Percentiles rank a stretch among this genome's conserved stretches.
These are phyloP conservation scores for Yarrowia porcina DNA, from an alignment of 805 yeast species.

Conservation along the genomic window DNA sequence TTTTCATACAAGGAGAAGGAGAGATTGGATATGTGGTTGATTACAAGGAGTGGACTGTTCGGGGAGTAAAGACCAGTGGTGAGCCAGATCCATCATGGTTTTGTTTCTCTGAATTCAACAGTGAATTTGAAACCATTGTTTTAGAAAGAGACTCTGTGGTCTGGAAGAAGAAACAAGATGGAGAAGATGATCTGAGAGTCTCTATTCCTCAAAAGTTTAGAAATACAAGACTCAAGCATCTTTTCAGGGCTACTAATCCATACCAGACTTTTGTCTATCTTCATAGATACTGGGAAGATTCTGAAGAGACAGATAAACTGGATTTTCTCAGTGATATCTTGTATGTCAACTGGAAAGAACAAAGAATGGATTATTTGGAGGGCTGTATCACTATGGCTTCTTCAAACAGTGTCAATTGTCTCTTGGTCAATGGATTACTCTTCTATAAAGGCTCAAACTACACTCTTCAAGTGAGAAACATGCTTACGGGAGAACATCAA, in stretches of 20 bases:
- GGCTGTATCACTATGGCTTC: background rate
- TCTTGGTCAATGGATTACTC: background rate
- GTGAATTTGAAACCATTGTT: background rate
- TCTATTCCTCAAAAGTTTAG: background rate
- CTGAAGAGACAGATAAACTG: background rate
- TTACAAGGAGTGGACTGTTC: background rate
- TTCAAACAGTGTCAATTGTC: background rate
- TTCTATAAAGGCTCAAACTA: background rate
- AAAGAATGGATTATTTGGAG: background rate
- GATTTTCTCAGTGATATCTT: background rate
- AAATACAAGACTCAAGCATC: background rate
- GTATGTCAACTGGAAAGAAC: background rate
- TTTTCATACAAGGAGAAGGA: background rate
- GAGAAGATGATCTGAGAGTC: background rate
- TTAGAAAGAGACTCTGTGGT: background rate
- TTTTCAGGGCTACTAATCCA: background rate
- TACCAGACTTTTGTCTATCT: constrained; percentile 1
- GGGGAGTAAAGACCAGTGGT: background rate
- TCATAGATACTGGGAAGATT: constrained; percentile 12
- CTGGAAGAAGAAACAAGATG: background rate
- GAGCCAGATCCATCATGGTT: background rate
- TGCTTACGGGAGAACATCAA: background rate
- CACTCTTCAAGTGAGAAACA: background rate
- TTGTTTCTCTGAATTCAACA: background rate
- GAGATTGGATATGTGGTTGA: background rate